Percentiles rank a stretch among this genome's conserved stretches.
phyloP scores from a whole-genome alignment of 257 asterid species.

The Gynochthodes officinalis region DNA sequence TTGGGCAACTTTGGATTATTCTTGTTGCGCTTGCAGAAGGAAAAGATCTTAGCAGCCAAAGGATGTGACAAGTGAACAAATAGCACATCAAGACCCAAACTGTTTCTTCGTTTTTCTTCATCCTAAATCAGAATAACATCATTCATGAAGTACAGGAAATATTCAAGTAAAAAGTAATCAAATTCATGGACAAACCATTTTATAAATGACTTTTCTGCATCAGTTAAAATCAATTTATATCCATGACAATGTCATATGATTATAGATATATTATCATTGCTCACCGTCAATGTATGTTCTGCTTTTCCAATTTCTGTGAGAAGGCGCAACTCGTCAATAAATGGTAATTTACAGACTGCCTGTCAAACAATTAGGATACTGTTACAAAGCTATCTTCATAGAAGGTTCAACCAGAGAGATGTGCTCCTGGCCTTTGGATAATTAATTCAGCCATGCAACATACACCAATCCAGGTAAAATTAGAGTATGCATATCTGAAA shows the following conservation, averaged over 20 bases:
- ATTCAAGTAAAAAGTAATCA: neutral
- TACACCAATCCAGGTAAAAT: neutral
- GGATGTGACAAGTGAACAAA: constrained; percentile 46
- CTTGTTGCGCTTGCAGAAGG: constrained; percentile 36
- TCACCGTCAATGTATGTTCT: constrained; percentile 58
- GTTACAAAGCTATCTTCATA: constrained; percentile 2
- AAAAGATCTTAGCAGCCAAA: constrained; percentile 40
- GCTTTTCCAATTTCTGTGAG: constrained; percentile 51
- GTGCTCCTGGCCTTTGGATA: neutral
- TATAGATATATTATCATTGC: neutral
- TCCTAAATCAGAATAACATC: constrained; percentile 39
- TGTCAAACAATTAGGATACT: constrained; percentile 27
- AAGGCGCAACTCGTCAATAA: constrained; percentile 57
- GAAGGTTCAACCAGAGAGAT: neutral
- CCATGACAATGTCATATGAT: neutral
- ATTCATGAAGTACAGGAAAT: constrained; percentile 16
- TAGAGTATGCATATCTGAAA: neutral
- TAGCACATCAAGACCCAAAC: constrained; percentile 45
- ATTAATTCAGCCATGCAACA: neutral
- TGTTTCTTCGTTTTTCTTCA: constrained; percentile 52
- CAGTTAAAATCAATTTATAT: neutral
- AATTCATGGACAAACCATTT: neutral
- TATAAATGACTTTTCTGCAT: neutral
- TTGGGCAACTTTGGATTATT: constrained; percentile 39
- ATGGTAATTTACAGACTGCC: constrained; percentile 66